These are phyloP conservation scores for Amanita subjunquillea DNA, from an alignment of 768 basidiomycete genomes.

Conservation along the genomic window DNA sequence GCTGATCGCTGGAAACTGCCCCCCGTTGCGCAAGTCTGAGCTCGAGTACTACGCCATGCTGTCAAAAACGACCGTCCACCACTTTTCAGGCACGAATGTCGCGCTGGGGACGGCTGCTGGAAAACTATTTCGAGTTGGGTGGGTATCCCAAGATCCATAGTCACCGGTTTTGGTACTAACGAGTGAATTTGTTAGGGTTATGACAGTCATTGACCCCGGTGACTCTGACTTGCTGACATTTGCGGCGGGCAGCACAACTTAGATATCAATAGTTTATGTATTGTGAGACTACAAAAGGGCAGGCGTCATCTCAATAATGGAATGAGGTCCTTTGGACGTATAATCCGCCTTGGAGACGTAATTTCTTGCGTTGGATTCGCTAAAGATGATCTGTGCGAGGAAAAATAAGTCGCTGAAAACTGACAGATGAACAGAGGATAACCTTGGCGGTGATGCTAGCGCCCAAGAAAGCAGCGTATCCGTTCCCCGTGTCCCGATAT, in stretches of 20 bases:
- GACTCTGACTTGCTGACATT: slow-evolving; percentile 92
- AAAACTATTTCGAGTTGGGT: slow-evolving; percentile 99
- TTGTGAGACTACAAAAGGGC: slow-evolving; percentile 39
- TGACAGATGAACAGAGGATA: slow-evolving; percentile 1
- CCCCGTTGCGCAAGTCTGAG: slow-evolving; percentile 97
- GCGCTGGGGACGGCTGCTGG: slow-evolving; percentile 98
- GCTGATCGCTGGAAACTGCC: slow-evolving; percentile 97
- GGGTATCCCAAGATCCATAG: too few species aligned
- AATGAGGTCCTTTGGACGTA: slow-evolving; percentile 57
- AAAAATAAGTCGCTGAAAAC: neutral
- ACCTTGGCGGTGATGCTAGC: slow-evolving; percentile 74
- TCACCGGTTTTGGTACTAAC: slow-evolving; percentile 7
- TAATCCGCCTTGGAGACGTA: slow-evolving; percentile 80
- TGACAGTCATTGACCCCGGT: slow-evolving; percentile 93
- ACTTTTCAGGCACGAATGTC: slow-evolving; percentile 96
- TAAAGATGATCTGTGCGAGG: slow-evolving; percentile 56
- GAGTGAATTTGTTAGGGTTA: slow-evolving; percentile 51
- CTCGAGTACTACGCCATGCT: slow-evolving; percentile 99
- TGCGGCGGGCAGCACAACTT: slow-evolving; percentile 63
- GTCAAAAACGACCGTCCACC: slow-evolving; percentile 97
- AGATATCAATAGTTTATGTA: slow-evolving; percentile 11
- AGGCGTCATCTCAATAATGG: slow-evolving; percentile 73
- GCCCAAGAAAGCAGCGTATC: slow-evolving; percentile 72
- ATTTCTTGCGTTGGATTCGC: slow-evolving; percentile 52
- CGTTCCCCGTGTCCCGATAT: slow-evolving; percentile 79